Evolutionary conservation across 108 stramenopile genomes (phyloP).

Genomic region (Cyclostephanos tholiformis): DNA sequence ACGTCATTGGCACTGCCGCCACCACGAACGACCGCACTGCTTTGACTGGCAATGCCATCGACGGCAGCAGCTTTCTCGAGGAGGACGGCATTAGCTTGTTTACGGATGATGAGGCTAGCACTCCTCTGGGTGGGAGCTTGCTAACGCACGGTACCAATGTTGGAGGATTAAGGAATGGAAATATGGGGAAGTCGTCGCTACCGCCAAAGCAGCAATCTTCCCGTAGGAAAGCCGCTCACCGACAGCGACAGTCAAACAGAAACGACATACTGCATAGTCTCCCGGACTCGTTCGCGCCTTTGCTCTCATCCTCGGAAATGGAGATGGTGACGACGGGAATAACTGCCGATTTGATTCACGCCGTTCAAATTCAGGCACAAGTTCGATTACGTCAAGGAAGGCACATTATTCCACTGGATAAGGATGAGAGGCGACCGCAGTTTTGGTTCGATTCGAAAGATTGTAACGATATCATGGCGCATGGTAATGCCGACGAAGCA

Average conservation of each 20-base stretch:
- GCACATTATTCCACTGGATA: constrained; percentile 81
- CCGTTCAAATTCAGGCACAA: constrained; percentile 59
- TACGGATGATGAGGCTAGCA: constrained; percentile 31
- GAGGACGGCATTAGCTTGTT: constrained; percentile 35
- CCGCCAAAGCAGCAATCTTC: constrained; percentile 5
- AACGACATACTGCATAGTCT: constrained; percentile 50
- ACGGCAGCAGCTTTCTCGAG: background rate
- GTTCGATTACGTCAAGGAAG: constrained; percentile 67
- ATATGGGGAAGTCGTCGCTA: constrained; percentile 2
- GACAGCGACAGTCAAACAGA: constrained; percentile 19
- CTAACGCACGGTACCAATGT: background rate
- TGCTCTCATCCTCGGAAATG: constrained; percentile 80
- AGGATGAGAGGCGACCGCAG: constrained; percentile 79
- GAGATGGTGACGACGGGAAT: constrained; percentile 67
- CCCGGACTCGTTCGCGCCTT: constrained; percentile 88
- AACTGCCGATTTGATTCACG: constrained; percentile 85
- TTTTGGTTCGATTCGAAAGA: constrained; percentile 60
- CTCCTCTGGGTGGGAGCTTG: constrained; percentile 5
- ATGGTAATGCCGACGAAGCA: constrained; percentile 6
- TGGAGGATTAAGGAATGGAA: constrained; percentile 3
- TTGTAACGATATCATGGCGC: constrained; percentile 8
- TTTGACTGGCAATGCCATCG: background rate
- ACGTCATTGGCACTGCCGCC: constrained; percentile 22
- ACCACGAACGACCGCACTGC: background rate
- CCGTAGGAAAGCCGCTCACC: constrained; percentile 6